Evolutionary conservation across 768 basidiomycete genomes (phyloP).

Genomic region (Suillus subluteus): DNA sequence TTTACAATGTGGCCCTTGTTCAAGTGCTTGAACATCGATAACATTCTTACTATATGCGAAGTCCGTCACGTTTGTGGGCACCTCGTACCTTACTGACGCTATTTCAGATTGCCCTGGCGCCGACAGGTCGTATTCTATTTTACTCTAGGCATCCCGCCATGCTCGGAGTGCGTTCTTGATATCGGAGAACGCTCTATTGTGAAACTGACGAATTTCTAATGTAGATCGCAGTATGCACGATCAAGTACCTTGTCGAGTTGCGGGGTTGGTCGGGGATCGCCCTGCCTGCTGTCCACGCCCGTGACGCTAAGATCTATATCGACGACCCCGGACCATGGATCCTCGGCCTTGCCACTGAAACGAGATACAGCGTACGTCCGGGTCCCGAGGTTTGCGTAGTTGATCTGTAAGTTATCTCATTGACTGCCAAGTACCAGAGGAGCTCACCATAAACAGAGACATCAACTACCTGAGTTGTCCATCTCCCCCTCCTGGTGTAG

Average conservation of each 20-base stretch:
- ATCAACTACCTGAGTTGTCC: slow-evolving; percentile 86
- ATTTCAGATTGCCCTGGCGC: slow-evolving; percentile 77
- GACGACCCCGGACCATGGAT: slow-evolving; percentile 99
- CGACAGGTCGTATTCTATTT: slow-evolving; percentile 86
- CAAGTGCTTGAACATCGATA: slow-evolving; percentile 90
- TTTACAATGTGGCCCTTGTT: slow-evolving; percentile 98
- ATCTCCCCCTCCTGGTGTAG: slow-evolving; percentile 72
- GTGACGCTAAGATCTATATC: slow-evolving; percentile 91
- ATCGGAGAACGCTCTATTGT: background rate
- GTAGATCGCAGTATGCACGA: slow-evolving; percentile 85
- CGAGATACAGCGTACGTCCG: slow-evolving; percentile 75
- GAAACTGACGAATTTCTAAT: slow-evolving; percentile 5
- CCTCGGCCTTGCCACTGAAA: slow-evolving; percentile 85
- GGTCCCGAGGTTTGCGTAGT: slow-evolving; percentile 84
- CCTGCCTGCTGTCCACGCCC: slow-evolving; percentile 78
- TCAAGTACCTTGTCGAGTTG: slow-evolving; percentile 90
- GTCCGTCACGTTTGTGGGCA: slow-evolving; percentile 37
- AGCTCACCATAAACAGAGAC: slow-evolving; percentile 49
- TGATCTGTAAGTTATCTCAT: slow-evolving; percentile 65
- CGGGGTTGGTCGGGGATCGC: slow-evolving; percentile 93
- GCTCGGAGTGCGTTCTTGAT: slow-evolving; percentile 65
- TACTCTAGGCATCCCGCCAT: slow-evolving; percentile 89
- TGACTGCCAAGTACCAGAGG: background rate
- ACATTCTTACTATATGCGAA: slow-evolving; percentile 92
- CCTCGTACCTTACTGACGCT: background rate